Evolutionary conservation across 306 rosid species (phyloP).

Genomic region (Hylodesmum podocarpum): DNA sequence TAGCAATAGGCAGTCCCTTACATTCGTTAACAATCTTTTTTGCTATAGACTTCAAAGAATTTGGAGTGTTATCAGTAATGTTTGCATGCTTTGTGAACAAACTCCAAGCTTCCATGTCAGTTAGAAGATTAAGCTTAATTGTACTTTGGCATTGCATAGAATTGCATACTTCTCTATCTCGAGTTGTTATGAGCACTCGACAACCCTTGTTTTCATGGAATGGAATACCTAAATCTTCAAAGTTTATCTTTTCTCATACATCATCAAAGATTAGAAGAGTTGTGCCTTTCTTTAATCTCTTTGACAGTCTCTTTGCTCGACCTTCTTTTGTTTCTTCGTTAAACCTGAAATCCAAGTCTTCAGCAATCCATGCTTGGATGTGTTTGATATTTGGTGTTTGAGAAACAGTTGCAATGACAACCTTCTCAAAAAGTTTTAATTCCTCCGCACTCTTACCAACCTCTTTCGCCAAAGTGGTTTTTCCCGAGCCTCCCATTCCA

Average conservation of each 20-base stretch:
- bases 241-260: neutral
- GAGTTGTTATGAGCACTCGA: neutral
- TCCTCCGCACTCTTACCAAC: neutral
- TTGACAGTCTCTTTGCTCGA: neutral
- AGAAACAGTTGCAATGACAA: neutral
- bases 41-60: neutral
- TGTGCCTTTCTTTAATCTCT: neutral
- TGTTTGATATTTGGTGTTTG: neutral
- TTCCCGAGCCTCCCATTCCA: neutral
- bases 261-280: neutral
- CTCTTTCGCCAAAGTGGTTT: neutral
- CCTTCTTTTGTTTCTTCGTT: neutral
- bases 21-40: neutral
- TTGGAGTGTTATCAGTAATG: neutral
- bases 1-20: constrained; percentile 22
- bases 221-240: neutral
- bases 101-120: neutral
- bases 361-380: neutral
- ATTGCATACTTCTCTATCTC: neutral
- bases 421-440: neutral
- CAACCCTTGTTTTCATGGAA: neutral
- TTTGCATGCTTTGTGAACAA: neutral
- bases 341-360: neutral
- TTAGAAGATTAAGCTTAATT: neutral
- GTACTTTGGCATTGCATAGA: neutral